A percentile compares a stretch with the other conserved stretches of the same genome.
Conservation (phyloP, 108 stramenopile genomes). For the Parietichytrium sp. region DNA sequence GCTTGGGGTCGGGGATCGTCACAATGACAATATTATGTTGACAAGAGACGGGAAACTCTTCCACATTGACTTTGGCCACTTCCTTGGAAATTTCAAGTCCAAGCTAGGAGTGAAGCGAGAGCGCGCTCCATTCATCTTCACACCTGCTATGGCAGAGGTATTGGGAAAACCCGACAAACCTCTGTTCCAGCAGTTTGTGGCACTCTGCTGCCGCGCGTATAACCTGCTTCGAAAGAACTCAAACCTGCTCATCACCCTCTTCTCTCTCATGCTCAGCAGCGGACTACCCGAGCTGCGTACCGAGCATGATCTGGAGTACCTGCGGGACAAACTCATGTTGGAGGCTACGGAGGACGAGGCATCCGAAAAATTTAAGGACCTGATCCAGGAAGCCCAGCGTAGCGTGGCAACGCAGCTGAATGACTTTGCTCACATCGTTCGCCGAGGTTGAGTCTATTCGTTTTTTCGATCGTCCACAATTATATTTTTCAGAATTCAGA, state of each 20-base stretch:
- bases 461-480: no score
- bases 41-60: conserved; percentile 57
- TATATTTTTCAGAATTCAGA: no score
- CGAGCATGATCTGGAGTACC: conserved; percentile 47
- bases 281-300: conserved; percentile 53
- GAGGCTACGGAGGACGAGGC: conserved; percentile 47
- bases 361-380: conserved; percentile 44
- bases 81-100: conserved; percentile 60
- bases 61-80: conserved; percentile 71
- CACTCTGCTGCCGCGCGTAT: conserved; percentile 49
- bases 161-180: conserved; percentile 36
- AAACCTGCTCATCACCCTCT: conserved; percentile 53
- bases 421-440: conserved; percentile 14
- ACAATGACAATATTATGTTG: conserved; percentile 70
- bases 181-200: conserved; percentile 45
- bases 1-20: conserved; percentile 67
- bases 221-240: conserved; percentile 50
- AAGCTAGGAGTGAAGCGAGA: conserved; percentile 60
- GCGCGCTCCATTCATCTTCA: conserved; percentile 59
- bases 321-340: conserved; percentile 49
- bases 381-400: conserved; percentile 38
- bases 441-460: no score
- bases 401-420: conserved; percentile 39
- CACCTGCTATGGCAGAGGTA: conserved; percentile 52
- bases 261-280: conserved; percentile 49